Conservation (phyloP, 305 asterid species). For the Caryopteris hybrid region DNA sequence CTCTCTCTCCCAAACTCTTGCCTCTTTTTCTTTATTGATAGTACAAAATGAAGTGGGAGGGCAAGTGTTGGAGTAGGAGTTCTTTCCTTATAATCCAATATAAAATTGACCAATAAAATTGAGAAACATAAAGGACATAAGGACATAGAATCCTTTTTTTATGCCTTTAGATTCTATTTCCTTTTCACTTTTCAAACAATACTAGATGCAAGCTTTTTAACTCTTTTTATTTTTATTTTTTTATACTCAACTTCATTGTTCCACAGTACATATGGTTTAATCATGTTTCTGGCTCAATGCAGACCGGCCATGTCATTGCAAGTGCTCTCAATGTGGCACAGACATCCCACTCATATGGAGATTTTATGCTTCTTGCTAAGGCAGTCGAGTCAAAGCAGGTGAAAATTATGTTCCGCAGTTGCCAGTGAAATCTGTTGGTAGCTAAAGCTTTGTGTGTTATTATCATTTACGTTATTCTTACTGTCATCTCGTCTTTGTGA, state of each 20-base stretch:
- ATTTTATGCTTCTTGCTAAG: conserved; percentile 63
- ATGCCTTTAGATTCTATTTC: background rate
- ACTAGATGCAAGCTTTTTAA: too few species aligned
- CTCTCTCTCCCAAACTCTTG: too few species aligned
- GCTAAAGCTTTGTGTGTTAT: background rate
- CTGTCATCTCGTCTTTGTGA: conserved; percentile 10
- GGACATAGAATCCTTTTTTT: background rate
- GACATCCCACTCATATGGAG: conserved; percentile 84
- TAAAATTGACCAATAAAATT: background rate
- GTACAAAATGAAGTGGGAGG: too few species aligned
- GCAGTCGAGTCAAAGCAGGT: conserved; percentile 85
- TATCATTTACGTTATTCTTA: background rate
- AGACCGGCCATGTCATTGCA: conserved; percentile 77
- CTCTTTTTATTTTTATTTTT: too few species aligned
- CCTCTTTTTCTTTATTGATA: too few species aligned
- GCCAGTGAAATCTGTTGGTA: background rate
- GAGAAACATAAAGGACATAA: background rate
- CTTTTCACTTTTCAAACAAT: background rate
- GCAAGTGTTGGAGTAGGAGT: too few species aligned
- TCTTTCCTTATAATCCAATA: background rate
- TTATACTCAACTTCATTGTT: background rate
- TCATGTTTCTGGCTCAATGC: conserved; percentile 29
- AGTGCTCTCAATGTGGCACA: conserved; percentile 77
- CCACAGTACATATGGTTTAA: background rate
- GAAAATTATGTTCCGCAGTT: conserved; percentile 2